Evolutionary conservation across 2,329 filamentous ascomycete genomes (phyloP).

Genomic region (Cucurbitaria berberidis): DNA sequence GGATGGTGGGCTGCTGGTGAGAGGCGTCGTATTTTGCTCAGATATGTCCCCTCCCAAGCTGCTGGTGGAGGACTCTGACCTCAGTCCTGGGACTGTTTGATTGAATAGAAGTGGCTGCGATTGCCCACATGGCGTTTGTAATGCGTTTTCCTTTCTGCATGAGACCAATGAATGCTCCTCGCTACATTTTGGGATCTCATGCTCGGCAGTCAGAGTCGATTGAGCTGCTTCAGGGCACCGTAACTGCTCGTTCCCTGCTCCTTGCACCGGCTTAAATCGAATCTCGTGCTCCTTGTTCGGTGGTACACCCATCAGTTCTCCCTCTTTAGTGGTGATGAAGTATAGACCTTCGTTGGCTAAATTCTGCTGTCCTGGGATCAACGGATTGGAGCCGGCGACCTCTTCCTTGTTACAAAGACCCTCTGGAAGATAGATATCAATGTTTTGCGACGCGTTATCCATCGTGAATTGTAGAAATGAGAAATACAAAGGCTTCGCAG

Average conservation of each 20-base stretch:
- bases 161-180: not conserved
- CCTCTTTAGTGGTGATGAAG: no score
- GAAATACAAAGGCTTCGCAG: not conserved
- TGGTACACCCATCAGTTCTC: no score
- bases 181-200: not conserved
- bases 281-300: not conserved
- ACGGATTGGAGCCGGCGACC: no score
- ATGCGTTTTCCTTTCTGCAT: not conserved
- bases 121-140: not conserved
- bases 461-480: not conserved
- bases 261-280: not conserved
- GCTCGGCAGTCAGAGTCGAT: not conserved
- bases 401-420: no score
- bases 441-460: not conserved
- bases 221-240: not conserved
- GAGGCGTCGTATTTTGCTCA: constrained; percentile 8
- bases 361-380: no score
- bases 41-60: constrained; percentile 5
- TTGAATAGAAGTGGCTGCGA: not conserved
- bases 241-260: not conserved
- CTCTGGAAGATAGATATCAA: not conserved
- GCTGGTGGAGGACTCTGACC: constrained; percentile 6
- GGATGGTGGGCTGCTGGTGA: constrained; percentile 19
- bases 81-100: not conserved
- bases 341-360: no score